Conservation (phyloP, 768 basidiomycete genomes). For the Nidularia sp. region DNA sequence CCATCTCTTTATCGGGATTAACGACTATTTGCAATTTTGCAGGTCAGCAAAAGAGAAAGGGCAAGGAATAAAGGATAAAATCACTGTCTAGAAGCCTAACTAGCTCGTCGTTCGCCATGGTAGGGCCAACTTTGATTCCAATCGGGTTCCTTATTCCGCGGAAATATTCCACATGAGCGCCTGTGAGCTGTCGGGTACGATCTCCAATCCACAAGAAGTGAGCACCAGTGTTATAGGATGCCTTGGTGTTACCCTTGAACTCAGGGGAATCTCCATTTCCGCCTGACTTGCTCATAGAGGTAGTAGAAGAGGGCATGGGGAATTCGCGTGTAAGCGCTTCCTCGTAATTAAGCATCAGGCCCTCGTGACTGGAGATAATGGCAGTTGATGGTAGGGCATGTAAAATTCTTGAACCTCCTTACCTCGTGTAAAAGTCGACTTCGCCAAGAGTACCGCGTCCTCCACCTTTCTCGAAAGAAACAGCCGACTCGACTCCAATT, state of each 20-base stretch:
- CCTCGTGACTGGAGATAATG: conserved; percentile 67
- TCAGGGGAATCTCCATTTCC: neutral
- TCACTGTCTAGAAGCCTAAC: conserved; percentile 70
- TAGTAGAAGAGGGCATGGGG: conserved; percentile 28
- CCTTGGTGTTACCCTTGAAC: conserved; percentile 15
- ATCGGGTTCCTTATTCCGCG: conserved; percentile 90
- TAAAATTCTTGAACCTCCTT: neutral
- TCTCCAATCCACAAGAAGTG: conserved; percentile 99
- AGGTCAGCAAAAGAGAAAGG: neutral
- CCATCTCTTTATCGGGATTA: conserved; percentile 79
- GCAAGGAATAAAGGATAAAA: conserved; percentile 15
- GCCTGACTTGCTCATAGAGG: conserved; percentile 3
- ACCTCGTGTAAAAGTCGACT: conserved; percentile 94
- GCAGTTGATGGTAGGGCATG: neutral
- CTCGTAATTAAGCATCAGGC: conserved; percentile 89
- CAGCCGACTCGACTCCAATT: conserved; percentile 67
- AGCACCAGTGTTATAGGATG: conserved; percentile 86
- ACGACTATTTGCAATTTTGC: conserved; percentile 50
- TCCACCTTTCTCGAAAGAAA: conserved; percentile 69
- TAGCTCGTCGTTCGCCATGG: conserved; percentile 76
- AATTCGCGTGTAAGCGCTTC: conserved; percentile 81
- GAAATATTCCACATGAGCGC: conserved; percentile 96
- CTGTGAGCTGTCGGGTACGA: conserved; percentile 85
- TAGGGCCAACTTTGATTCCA: conserved; percentile 94
- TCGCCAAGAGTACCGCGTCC: conserved; percentile 72